phyloP scores from a whole-genome alignment of 805 yeast genomes.

The Spathaspora passalidarum region DNA sequence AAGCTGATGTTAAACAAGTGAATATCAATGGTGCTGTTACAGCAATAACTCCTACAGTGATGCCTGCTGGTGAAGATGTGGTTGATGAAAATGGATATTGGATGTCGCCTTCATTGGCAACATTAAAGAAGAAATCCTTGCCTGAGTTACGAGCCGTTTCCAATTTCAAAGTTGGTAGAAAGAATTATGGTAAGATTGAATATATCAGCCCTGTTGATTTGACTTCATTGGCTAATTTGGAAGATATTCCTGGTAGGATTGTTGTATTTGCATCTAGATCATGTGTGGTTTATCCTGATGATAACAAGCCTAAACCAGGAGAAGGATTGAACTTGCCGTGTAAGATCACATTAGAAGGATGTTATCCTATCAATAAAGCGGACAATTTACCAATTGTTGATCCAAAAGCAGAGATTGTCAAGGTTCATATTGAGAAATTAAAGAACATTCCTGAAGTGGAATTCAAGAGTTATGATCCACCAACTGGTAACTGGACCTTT shows the following conservation, averaged over 20 bases:
- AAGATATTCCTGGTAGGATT: conserved; percentile 63
- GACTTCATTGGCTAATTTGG: conserved; percentile 57
- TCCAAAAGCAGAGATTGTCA: conserved; percentile 67
- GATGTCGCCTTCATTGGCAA: conserved; percentile 74
- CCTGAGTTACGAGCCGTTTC: conserved; percentile 61
- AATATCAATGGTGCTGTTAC: background rate
- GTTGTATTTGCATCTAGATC: conserved; percentile 59
- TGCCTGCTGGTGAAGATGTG: conserved; percentile 1
- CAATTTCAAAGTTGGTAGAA: conserved; percentile 74
- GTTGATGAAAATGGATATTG: conserved; percentile 78
- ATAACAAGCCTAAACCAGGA: conserved; percentile 59
- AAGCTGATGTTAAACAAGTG: background rate
- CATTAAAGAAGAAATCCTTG: conserved; percentile 56
- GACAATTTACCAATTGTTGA: conserved; percentile 74
- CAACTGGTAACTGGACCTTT: conserved; percentile 70
- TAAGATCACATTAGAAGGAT: conserved; percentile 68
- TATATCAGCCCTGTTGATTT: conserved; percentile 83
- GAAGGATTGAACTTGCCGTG: conserved; percentile 83
- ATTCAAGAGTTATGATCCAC: conserved; percentile 76
- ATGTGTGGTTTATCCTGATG: conserved; percentile 72
- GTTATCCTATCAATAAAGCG: conserved; percentile 76
- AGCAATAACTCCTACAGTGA: background rate
- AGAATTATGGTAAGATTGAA: conserved; percentile 71
- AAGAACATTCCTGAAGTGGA: conserved; percentile 55
- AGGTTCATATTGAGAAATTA: conserved; percentile 65